Base-by-base conservation (phyloP, 2,329 filamentous ascomycete species). In the Alternaria sp. region DNA sequence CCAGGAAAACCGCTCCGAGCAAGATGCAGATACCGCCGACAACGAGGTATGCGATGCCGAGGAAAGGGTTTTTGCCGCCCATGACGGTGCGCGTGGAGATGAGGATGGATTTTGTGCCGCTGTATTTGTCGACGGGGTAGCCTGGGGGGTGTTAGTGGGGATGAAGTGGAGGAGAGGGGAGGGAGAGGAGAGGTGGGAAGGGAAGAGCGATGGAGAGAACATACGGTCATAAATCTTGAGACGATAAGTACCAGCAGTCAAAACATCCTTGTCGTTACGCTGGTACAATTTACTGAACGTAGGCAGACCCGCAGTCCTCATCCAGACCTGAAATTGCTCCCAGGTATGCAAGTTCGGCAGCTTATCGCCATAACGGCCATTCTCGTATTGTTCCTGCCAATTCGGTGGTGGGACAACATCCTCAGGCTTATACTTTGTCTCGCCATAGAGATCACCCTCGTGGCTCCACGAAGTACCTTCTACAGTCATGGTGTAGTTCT, bases 271-370 rank as follows among this genome's bases (percentile, higher is more conserved):
- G 77, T 97, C 91, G 76, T 97, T 97, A 63, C 93, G 88, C 79
- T 91, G 88, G 49, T 93, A 93, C 50, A 99, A 85, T 83, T 99
- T 99, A 86, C 92, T 97, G 79, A 99, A 99, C 6, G 91, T 91
- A 1, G 96, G 96, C 73, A 98, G 83, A 61, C 95, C 96, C 23
- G 96, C 96, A 2, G 96, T 97, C 72, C 96, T 90, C 96, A 99
- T 99, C 96, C 96, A 99, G 21, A 98, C 94, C 82, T 97, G 94
- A 80, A 99, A 97, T 46, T 89, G 89, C 79, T 97, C 91, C 82
- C 93, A 90, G 0, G 88, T 82, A 66, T 90, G 86, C 17, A 98
- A 80, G 71, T 96, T 82, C 0, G 93, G 93, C 21, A 93, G 89
- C 55, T 86, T 85, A 0, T 83, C 79, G 4, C 87, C 90, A 76